These are phyloP conservation scores for Rheum nobile DNA, from an alignment of 148 eudicot species.

Conservation along the genomic window DNA sequence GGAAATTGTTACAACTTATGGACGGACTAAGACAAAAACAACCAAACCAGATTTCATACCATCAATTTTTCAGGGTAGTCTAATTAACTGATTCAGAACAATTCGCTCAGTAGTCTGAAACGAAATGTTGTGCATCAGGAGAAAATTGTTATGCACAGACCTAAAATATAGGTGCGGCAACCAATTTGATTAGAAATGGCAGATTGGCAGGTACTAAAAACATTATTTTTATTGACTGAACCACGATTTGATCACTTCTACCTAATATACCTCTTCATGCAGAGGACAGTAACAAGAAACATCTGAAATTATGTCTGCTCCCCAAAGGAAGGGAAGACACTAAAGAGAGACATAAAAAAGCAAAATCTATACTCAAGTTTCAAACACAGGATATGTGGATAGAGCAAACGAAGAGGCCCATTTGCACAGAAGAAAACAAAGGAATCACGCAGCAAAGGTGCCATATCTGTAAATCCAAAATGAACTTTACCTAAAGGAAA, in stretches of 20 bases:
- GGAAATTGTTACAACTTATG: too few relatives aligned
- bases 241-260: background rate
- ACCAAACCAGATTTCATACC: too few relatives aligned
- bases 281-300: background rate
- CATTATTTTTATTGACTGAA: too few relatives aligned
- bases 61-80: too few relatives aligned
- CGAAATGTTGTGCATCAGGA: too few relatives aligned
- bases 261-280: background rate
- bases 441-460: background rate
- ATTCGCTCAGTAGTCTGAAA: too few relatives aligned
- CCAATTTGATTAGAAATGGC: too few relatives aligned
- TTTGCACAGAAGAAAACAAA: background rate
- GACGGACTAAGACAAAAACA: too few relatives aligned
- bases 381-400: background rate
- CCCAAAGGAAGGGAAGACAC: background rate
- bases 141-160: too few relatives aligned
- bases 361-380: background rate
- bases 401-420: background rate
- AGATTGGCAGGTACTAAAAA: too few relatives aligned
- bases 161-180: too few relatives aligned
- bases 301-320: background rate
- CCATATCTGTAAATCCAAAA: background rate
- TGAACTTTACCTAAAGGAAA: slow-evolving; percentile 65
- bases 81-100: too few relatives aligned
- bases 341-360: background rate